phyloP scores from a whole-genome alignment of 495 filamentous ascomycete species.

The Penicillium paxilli region DNA sequence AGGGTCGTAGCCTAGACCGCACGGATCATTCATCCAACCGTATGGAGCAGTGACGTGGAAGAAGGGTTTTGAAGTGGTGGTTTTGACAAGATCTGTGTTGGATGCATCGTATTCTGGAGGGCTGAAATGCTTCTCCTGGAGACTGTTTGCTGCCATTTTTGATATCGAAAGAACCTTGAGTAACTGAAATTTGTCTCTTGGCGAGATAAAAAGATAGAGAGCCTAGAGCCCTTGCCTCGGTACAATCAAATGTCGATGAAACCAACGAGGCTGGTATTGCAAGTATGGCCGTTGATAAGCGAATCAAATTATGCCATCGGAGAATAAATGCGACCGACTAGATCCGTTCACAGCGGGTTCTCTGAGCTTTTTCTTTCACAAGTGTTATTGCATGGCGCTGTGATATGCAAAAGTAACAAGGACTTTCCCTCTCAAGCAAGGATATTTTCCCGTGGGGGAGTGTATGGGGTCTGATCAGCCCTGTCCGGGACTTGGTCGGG shows the following conservation, averaged over 20 bases:
- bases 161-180: constrained; percentile 3
- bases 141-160: not conserved
- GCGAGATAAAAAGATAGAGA: not conserved
- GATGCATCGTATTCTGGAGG: not conserved
- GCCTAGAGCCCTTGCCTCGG: no score
- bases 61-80: constrained; percentile 40
- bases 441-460: not conserved
- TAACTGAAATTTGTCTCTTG: constrained; percentile 7
- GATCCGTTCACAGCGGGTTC: not conserved
- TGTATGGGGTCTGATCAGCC: not conserved
- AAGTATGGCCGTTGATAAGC: not conserved
- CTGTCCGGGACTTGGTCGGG: constrained; percentile 21
- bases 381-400: not conserved
- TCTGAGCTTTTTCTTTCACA: not conserved
- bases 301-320: not conserved
- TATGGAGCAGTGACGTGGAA: constrained; percentile 52
- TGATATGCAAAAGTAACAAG: not conserved
- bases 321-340: constrained; percentile 1
- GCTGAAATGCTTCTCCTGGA: not conserved
- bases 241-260: no score
- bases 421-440: not conserved
- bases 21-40: constrained; percentile 61
- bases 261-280: not conserved
- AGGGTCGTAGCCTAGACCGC: constrained; percentile 55
- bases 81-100: constrained; percentile 3